Conservation (phyloP, 75 land plant genomes). For the Picea sitchensis region DNA sequence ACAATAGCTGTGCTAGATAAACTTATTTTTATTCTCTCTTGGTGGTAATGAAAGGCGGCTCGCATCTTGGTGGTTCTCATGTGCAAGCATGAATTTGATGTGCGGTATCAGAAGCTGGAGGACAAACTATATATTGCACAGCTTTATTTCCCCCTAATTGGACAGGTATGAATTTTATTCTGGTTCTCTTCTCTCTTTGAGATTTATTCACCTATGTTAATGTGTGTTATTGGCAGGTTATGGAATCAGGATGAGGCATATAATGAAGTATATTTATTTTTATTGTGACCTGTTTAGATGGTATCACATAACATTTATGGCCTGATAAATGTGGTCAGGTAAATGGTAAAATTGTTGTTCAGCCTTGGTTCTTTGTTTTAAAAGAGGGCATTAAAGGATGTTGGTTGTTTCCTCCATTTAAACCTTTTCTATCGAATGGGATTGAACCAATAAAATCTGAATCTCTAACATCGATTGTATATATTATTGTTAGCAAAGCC, state of each 20-base stretch:
- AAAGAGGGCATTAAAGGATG: neutral
- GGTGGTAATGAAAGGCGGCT: slow-evolving; percentile 62
- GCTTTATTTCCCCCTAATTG: slow-evolving; percentile 88
- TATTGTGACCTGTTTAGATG: neutral
- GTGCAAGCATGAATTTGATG: slow-evolving; percentile 99
- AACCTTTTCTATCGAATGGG: no score
- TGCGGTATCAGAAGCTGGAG: slow-evolving; percentile 90
- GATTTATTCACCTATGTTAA: neutral
- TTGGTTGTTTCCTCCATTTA: neutral
- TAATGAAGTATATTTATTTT: no score
- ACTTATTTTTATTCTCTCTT: neutral
- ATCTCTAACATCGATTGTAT: no score
- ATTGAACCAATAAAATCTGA: no score
- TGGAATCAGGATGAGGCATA: neutral
- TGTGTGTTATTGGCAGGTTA: neutral
- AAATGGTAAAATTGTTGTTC: neutral
- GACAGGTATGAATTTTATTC: slow-evolving; percentile 55
- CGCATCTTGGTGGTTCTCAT: slow-evolving; percentile 89
- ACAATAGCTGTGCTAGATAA: neutral
- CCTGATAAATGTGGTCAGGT: neutral
- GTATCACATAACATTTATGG: neutral
- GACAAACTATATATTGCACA: slow-evolving; percentile 98
- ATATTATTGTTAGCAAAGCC: no score
- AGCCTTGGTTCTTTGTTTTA: neutral
- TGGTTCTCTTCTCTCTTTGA: neutral